Evolutionary conservation across 129 eudicot genomes (phyloP), one percentile per base, ranked within the genome.

Genomic region (Pseudognaphalium luteoalbum): DNA sequence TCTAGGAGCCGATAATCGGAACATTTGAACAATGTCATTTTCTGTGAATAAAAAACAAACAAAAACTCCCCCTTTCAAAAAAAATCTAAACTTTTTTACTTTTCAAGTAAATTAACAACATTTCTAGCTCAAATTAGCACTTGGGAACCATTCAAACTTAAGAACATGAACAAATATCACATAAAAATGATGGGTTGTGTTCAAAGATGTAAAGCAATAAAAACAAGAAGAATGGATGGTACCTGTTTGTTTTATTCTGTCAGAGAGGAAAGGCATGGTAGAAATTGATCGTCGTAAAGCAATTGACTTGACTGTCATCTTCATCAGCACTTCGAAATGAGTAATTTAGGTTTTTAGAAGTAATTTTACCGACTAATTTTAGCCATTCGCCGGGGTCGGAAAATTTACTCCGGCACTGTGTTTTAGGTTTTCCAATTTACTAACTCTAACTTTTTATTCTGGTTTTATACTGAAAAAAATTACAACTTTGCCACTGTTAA

Each of bases 191-290:
- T 28, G 30, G 6, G 39, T 3, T 67, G 71, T 29, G 3, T 42
- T 32, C 57, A 14, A 41, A 72, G 58, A 3, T 70, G 22, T 4
- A 76, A 76, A 16, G 17, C 17, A 56, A 68, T 29, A 28, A 70
- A 20, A 62, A 19, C n/a, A 41, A 68, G 9, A 76, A 62, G 7
- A 35, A 9, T 1, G 22, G 63, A 71, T 11, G 2, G 17, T 34
- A 93, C 98, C 98, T 88, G 98, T 86, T 85, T 88, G 95, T 76
- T 93, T 90, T 70, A 86, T 85, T 85, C 98, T 88, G 6, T 83
- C 81, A 59, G 72, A 83, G 25, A 88, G 80, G 71, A 60, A 79
- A 51, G 94, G 76, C 20, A 64, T 42, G 3, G 92, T 86, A 44
- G 84, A 85, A 52, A 92, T 81, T n/a, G 84, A 72, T 16, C 96